Conservation (phyloP, 2,329 filamentous ascomycete genomes). For the Neonectria punicea region DNA sequence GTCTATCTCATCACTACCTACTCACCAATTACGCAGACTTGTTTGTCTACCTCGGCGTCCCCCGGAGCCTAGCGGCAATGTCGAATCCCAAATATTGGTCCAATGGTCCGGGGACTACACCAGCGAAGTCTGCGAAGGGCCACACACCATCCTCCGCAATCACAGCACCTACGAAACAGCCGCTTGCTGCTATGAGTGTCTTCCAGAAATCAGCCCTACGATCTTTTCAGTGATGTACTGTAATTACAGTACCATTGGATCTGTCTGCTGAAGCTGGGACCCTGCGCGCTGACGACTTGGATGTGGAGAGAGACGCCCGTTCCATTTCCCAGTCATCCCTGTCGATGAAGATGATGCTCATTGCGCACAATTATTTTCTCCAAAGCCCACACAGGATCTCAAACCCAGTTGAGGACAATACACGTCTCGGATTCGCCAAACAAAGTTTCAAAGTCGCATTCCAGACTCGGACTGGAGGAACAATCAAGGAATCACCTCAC, state of each 20-base stretch:
- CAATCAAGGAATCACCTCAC: background rate
- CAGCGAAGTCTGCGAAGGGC: background rate
- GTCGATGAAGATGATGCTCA: background rate
- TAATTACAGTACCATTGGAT: conserved; percentile 6
- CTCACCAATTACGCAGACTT: background rate
- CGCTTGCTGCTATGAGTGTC: background rate
- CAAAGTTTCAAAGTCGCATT: conserved; percentile 1
- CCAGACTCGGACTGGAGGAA: background rate
- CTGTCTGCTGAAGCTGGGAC: background rate
- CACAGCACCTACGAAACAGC: background rate
- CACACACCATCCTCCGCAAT: background rate
- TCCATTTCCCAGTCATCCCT: conserved; percentile 3
- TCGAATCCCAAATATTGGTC: conserved; percentile 4
- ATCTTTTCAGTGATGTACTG: background rate
- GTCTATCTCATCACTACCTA: background rate
- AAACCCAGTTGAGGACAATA: background rate
- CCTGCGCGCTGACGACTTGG: background rate
- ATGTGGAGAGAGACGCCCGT: conserved; percentile 8
- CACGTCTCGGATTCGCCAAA: background rate
- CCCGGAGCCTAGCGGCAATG: background rate
- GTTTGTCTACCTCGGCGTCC: background rate
- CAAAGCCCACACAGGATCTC: background rate
- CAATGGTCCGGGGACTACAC: background rate
- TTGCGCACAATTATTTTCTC: background rate
- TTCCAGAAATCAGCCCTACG: conserved; percentile 13